phyloP scores from a whole-genome alignment of 2,329 filamentous ascomycete species.

The Diaporthe vaccinii region DNA sequence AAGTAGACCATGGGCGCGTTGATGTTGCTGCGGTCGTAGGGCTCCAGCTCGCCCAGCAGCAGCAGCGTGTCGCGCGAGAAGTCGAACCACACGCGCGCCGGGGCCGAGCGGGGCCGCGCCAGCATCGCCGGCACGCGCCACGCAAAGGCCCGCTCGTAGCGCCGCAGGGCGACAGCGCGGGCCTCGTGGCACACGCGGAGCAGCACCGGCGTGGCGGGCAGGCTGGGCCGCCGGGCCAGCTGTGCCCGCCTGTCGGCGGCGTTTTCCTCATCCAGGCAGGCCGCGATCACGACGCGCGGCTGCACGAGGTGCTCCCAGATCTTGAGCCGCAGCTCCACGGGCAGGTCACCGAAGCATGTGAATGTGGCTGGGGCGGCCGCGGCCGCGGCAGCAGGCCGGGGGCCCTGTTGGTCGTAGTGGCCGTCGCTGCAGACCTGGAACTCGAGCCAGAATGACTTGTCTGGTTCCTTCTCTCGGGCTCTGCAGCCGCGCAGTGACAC shows the following conservation, averaged over 20 bases:
- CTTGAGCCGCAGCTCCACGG: constrained; percentile 62
- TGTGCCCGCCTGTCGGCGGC: constrained; percentile 46
- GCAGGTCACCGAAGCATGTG: constrained; percentile 56
- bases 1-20: constrained; percentile 65
- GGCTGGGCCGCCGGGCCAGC: constrained; percentile 41
- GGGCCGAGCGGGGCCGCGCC: constrained; percentile 44
- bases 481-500: constrained; percentile 29
- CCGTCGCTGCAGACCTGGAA: constrained; percentile 59
- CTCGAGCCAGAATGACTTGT: constrained; percentile 57
- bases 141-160: constrained; percentile 61
- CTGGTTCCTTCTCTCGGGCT: constrained; percentile 21
- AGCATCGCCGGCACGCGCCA: constrained; percentile 61
- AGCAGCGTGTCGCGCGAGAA: constrained; percentile 61
- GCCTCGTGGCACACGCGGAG: constrained; percentile 60
- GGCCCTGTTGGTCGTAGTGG: neutral
- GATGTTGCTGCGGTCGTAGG: constrained; percentile 60
- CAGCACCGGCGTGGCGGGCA: constrained; percentile 54
- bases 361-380: constrained; percentile 45
- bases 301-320: constrained; percentile 61
- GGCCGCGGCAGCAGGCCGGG: neutral
- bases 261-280: constrained; percentile 55
- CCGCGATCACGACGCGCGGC: constrained; percentile 60
- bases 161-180: constrained; percentile 55
- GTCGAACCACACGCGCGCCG: constrained; percentile 61
- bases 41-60: constrained; percentile 63